These are phyloP conservation scores for Ocimum tenuiflorum DNA, from an alignment of 257 asterid genomes.

Conservation along the genomic window DNA sequence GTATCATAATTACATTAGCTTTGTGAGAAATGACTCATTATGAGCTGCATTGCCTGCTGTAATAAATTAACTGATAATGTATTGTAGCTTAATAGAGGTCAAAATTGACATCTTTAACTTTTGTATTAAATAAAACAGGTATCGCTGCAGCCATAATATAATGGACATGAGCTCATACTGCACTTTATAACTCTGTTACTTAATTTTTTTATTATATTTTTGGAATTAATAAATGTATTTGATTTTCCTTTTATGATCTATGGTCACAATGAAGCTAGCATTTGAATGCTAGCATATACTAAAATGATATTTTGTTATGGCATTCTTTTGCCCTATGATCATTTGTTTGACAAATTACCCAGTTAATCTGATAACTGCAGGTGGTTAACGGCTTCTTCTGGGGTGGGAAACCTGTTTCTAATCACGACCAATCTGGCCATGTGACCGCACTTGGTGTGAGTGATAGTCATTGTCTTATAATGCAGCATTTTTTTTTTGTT, in stretches of 20 bases:
- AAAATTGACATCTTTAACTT: neutral
- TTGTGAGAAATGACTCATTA: neutral
- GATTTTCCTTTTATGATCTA: neutral
- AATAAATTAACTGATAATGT: neutral
- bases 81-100: neutral
- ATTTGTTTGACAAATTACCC: neutral
- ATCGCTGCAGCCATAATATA: neutral
- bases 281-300: neutral
- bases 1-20: neutral
- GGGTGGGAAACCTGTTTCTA: constrained; percentile 64
- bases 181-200: neutral
- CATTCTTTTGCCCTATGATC: neutral
- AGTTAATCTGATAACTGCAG: constrained; percentile 34
- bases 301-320: neutral
- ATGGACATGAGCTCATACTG: neutral
- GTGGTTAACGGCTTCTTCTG: constrained; percentile 85
- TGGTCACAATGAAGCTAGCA: neutral
- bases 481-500: neutral
- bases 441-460: constrained; percentile 87
- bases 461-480: constrained; percentile 13
- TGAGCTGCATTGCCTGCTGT: constrained; percentile 5
- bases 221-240: neutral
- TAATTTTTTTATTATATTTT: neutral
- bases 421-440: constrained; percentile 36
- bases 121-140: neutral